Evolutionary conservation across 805 yeast species (phyloP).

Genomic region (Candida chauliodis): DNA sequence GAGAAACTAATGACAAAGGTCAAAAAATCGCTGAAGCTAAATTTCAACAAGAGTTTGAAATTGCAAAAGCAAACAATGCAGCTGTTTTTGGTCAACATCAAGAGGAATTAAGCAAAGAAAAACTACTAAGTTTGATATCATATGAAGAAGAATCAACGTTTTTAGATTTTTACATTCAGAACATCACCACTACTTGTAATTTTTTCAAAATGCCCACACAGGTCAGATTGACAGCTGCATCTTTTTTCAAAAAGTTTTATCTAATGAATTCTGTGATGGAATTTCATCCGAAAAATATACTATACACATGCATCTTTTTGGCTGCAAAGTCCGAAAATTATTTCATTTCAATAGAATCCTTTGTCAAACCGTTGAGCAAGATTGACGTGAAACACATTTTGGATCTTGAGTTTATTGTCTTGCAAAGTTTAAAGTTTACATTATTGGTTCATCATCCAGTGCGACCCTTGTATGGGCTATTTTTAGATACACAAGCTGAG

Average conservation of each 20-base stretch:
- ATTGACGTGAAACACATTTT: constrained; percentile 65
- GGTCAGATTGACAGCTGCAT: constrained; percentile 80
- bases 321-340: constrained; percentile 93
- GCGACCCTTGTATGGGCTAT: constrained; percentile 90
- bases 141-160: constrained; percentile 68
- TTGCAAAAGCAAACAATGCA: constrained; percentile 18
- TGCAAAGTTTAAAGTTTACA: constrained; percentile 75
- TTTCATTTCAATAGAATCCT: constrained; percentile 79
- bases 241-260: constrained; percentile 79
- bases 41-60: constrained; percentile 21
- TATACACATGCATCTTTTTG: constrained; percentile 70
- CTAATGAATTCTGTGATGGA: constrained; percentile 80
- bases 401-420: constrained; percentile 72
- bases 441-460: constrained; percentile 85
- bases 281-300: constrained; percentile 76
- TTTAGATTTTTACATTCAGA: constrained; percentile 68
- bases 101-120: constrained; percentile 27
- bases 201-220: constrained; percentile 83
- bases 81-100: constrained; percentile 28
- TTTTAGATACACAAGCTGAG: constrained; percentile 75
- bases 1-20: constrained; percentile 55
- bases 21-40: constrained; percentile 28
- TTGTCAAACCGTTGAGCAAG: constrained; percentile 66
- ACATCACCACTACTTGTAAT: constrained; percentile 64
- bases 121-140: constrained; percentile 44